phyloP scores from a whole-genome alignment of 306 rosid genomes.

The Fragaria ananassa region DNA sequence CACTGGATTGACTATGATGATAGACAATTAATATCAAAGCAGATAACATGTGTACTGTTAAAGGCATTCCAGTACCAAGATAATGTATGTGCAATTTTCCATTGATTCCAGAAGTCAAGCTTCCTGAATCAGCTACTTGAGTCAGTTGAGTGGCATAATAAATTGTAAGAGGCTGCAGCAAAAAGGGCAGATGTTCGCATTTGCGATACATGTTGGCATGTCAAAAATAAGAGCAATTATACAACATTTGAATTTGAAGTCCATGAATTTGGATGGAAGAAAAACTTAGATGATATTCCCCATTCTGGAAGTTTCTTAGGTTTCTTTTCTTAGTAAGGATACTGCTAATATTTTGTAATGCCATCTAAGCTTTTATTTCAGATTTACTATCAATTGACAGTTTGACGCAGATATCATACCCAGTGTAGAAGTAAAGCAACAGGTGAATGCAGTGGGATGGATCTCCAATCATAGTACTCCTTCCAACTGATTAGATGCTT shows the following conservation, averaged over 20 bases:
- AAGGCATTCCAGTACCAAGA: conserved; percentile 58
- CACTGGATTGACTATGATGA: conserved; percentile 13
- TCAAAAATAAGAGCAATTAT: not conserved
- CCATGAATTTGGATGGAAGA: not conserved
- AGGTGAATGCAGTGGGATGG: conserved; percentile 70
- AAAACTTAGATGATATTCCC: not conserved
- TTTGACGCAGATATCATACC: conserved; percentile 46
- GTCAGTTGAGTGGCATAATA: conserved; percentile 50
- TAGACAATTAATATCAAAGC: not conserved
- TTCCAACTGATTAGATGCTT: conserved; percentile 60
- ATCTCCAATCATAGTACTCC: conserved; percentile 82
- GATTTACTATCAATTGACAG: not conserved
- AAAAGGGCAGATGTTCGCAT: not conserved
- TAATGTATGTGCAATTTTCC: conserved; percentile 64
- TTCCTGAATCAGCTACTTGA: conserved; percentile 42
- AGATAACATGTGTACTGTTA: not conserved
- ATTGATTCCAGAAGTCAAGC: conserved; percentile 39
- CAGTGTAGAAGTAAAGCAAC: conserved; percentile 85
- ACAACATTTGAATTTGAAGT: not conserved
- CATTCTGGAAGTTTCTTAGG: not conserved
- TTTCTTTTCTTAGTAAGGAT: not conserved
- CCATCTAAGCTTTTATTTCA: not conserved
- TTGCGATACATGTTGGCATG: not conserved
- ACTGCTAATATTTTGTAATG: not conserved
- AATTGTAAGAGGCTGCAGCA: conserved; percentile 75